phyloP scores from a whole-genome alignment of 1,284 basidiomycete genomes.

The Cryptococcus wingfieldii region DNA sequence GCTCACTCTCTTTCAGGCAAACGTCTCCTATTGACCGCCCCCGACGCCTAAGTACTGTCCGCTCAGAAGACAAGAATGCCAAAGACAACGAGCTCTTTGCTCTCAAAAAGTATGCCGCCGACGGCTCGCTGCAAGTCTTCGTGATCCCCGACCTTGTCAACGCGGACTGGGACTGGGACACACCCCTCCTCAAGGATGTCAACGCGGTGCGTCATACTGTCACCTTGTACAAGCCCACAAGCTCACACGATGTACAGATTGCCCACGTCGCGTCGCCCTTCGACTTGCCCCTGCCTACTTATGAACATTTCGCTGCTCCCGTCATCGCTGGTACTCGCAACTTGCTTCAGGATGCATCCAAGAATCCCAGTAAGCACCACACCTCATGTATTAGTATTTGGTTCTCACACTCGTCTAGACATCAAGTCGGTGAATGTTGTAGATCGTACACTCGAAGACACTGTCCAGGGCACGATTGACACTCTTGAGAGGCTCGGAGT shows the following conservation, averaged over 20 bases:
- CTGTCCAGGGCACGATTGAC: constrained; percentile 5
- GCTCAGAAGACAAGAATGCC: constrained; percentile 41
- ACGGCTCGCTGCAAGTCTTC: constrained; percentile 30
- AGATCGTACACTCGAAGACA: constrained; percentile 11
- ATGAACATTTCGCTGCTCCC: constrained; percentile 47
- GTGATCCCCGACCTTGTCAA: constrained; percentile 29
- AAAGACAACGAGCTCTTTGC: constrained; percentile 20
- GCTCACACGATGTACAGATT: constrained; percentile 8
- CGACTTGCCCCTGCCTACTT: constrained; percentile 21
- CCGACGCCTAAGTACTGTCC: no score
- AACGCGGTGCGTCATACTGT: constrained; percentile 14
- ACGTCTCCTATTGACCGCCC: no score
- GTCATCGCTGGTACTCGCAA: constrained; percentile 52
- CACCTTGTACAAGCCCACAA: background rate
- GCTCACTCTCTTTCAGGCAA: no score
- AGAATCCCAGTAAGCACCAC: constrained; percentile 22
- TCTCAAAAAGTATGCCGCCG: constrained; percentile 5
- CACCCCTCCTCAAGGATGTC: constrained; percentile 21
- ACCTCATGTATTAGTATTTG: background rate
- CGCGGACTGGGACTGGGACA: constrained; percentile 40
- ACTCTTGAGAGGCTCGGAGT: constrained; percentile 7
- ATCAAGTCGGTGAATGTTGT: constrained; percentile 42
- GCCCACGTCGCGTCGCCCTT: constrained; percentile 23
- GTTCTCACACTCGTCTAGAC: constrained; percentile 10
- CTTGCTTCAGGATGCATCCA: constrained; percentile 44